Evolutionary conservation across 768 basidiomycete species (phyloP), one percentile per base, ranked within the genome.

Genomic region (Gymnopilus dilepis): DNA sequence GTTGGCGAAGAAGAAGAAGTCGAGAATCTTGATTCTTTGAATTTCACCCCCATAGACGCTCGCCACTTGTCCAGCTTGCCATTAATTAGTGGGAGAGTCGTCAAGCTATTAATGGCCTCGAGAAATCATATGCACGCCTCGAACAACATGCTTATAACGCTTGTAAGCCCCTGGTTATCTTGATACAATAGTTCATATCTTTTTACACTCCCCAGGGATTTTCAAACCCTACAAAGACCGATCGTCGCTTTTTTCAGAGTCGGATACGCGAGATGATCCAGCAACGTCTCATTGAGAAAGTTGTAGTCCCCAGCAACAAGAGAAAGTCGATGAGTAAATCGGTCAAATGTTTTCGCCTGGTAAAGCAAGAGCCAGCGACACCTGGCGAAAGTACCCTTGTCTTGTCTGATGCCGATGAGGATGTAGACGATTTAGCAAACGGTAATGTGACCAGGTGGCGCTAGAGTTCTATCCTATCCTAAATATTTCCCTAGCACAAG

Each of bases 221-320:
- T 70, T 67, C 78, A 21, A 87, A 88, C 70, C 91, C 91, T 31
- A 86, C 84, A 4, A 91, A 88, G 72, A 85, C 85, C 4, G 89
- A 94, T 65, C 84, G 93, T n/a, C 85, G 93, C 13, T 92, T 94
- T 68, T 93, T 95, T 71, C 86, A 88, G 69, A 85, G 82, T 34
- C 82, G 92, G 43, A 77, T 95, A 40, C 84, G 86, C 2, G 91
- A 90, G 65, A 78, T 95, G 67, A 82, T 91, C 19, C 83, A 86
- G 55, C 84, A 89, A 69, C 87, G 91, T 6, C 68, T 91, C 38
- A 82, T 95, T 34, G 93, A 95, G 70, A 88, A 86, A 61, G 84
- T 95, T 28, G 73, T 85, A 42, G 87, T 94, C 8, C 89, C 90
- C 4, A 86, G 77, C 65, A 80, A 82, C 68, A 77, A 74, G 58